Evolutionary conservation across 805 yeast genomes (phyloP), one percentile per base, ranked within the genome.

Genomic region (Kodamaea jinghongensis): DNA sequence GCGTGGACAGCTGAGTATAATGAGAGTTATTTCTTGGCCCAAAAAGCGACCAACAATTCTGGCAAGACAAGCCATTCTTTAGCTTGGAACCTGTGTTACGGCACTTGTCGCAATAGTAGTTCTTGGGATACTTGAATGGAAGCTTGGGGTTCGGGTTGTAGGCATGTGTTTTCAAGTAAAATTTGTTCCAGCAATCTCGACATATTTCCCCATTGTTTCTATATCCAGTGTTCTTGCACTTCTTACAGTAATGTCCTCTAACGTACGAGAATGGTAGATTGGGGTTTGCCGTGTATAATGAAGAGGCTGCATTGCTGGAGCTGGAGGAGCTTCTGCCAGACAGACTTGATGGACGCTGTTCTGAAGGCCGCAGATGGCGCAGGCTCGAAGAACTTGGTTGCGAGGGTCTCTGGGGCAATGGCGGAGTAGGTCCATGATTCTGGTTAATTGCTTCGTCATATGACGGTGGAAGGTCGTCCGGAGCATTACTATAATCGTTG

Each of bases 41-140:
- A 56, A 81, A 86, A 35, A 56, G 51, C 16, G 70, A 73, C 81
- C 86, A 87, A 58, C 96, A 87, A 31, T 72, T 71, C 48, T 77
- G 75, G 55, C 96, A 87, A 4, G 78, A 64, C 34, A 63, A 67
- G n/a, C 83, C 85, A 49, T 78, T 80, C 53, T 76, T 80, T 51
- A 75, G 72, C 49, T 68, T 67, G 54, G 67, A 70, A 2, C 95
- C 95, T 0, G 90, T 83, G 54, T 87, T 87, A 40, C 71, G 66
- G 63, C 96, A 87, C 51, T 81, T 83, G 6, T 65, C 60, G 54
- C 96, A 87, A 41, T 65, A 62, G 53, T 65, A 82, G 2, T 78
- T 71, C 2, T 48, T 57, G 0, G 95, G 95, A 50, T 84, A 87
- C 35, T 58, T 57, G 78, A 86, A 83, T 0, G 90, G 86, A 5